Percentiles rank a stretch among this genome's conserved stretches.
These are phyloP conservation scores for Ascochyta koolunga DNA, from an alignment of 2,329 filamentous ascomycete genomes.

Conservation along the genomic window DNA sequence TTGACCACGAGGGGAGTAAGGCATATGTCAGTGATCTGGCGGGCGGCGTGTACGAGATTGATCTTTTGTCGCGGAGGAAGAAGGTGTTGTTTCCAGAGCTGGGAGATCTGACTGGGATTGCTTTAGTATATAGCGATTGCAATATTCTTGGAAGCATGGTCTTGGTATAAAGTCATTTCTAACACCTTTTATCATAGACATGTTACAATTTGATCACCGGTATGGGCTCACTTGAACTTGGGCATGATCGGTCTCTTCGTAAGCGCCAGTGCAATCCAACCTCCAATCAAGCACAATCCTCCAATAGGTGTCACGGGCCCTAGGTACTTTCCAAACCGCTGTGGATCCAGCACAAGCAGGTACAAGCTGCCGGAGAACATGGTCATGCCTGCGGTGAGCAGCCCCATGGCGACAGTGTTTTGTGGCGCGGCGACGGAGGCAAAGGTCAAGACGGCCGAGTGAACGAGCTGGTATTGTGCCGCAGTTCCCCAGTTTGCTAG, in stretches of 20 bases:
- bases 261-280: slow-evolving; percentile 62
- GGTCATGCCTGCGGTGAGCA: slow-evolving; percentile 70
- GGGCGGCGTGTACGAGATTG: slow-evolving; percentile 21
- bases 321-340: slow-evolving; percentile 60
- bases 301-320: slow-evolving; percentile 71
- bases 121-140: not conserved
- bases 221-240: slow-evolving; percentile 17
- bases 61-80: slow-evolving; percentile 12
- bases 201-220: too few species aligned
- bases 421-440: slow-evolving; percentile 59
- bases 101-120: slow-evolving; percentile 22
- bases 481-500: slow-evolving; percentile 65
- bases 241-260: slow-evolving; percentile 25
- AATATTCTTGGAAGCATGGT: not conserved
- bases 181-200: not conserved
- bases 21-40: slow-evolving; percentile 28
- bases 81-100: slow-evolving; percentile 16
- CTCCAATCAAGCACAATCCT: slow-evolving; percentile 67
- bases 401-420: slow-evolving; percentile 61
- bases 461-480: slow-evolving; percentile 72
- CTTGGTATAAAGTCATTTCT: not conserved
- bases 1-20: slow-evolving; percentile 14
- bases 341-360: slow-evolving; percentile 66
- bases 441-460: slow-evolving; percentile 66
- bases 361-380: slow-evolving; percentile 73